Percentiles rank a stretch among this genome's conserved stretches.
These are phyloP conservation scores for Termitomyces sp. DNA, from an alignment of 768 basidiomycete genomes.

Conservation along the genomic window DNA sequence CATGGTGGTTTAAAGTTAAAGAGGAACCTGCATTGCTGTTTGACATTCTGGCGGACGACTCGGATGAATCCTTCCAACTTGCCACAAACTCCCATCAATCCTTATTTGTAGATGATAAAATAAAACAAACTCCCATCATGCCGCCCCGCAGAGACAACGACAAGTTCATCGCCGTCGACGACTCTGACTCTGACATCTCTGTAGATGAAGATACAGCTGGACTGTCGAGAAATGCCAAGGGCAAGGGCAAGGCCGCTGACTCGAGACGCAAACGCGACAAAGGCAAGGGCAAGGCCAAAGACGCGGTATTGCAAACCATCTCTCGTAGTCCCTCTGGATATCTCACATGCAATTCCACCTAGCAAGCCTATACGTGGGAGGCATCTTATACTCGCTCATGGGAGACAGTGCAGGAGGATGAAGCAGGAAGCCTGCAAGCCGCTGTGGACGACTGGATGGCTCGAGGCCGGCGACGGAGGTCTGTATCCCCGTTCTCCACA, in stretches of 20 bases:
- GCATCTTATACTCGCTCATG: conserved; percentile 91
- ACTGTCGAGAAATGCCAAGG: conserved; percentile 28
- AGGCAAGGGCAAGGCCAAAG: conserved; percentile 52
- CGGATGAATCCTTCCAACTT: not conserved
- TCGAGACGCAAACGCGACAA: conserved; percentile 26
- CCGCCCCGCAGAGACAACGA: conserved; percentile 30
- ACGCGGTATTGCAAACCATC: conserved; percentile 25
- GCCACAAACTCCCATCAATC: not conserved
- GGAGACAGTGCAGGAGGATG: conserved; percentile 98
- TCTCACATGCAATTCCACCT: conserved; percentile 4
- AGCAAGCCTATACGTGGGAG: conserved; percentile 95
- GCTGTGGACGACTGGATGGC: conserved; percentile 90
- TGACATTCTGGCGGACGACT: conserved; percentile 5
- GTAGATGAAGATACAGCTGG: conserved; percentile 42
- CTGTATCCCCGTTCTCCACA: conserved; percentile 14
- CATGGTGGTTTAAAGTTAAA: conserved; percentile 1
- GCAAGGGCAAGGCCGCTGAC: conserved; percentile 38
- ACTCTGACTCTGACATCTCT: conserved; percentile 72
- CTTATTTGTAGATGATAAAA: not conserved
- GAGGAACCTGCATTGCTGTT: conserved; percentile 4
- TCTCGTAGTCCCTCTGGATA: not conserved
- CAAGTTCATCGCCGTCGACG: conserved; percentile 42
- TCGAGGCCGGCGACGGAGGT: conserved; percentile 80
- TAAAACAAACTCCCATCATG: conserved; percentile 16
- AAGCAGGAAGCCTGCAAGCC: conserved; percentile 82